These are phyloP conservation scores for Talaromyces rugulosus DNA, from an alignment of 2,329 filamentous ascomycete species.

Conservation along the genomic window DNA sequence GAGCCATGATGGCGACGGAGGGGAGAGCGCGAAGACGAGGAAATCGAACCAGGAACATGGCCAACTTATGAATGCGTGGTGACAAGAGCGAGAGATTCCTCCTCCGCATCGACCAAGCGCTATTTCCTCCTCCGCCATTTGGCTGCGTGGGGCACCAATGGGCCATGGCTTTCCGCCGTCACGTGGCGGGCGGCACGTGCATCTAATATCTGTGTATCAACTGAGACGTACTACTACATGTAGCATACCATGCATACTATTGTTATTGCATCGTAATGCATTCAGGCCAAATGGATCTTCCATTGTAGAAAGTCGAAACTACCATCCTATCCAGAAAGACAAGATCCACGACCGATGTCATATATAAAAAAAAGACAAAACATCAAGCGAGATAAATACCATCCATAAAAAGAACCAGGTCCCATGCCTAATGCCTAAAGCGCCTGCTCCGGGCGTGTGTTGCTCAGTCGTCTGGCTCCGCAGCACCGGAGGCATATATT, in stretches of 20 bases:
- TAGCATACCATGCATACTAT: not conserved
- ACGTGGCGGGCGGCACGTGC: not conserved
- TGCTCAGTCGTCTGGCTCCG: not conserved
- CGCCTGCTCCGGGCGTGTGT: slow-evolving; percentile 7
- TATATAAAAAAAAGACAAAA: not conserved
- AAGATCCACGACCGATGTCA: not conserved
- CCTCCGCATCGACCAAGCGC: not conserved
- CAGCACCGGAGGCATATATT: slow-evolving; percentile 8
- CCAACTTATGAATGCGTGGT: not conserved
- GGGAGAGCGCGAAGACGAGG: not conserved
- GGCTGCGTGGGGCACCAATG: not conserved
- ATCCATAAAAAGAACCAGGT: not conserved
- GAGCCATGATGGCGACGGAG: not conserved
- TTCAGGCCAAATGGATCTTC: not conserved
- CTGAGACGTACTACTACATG: no score
- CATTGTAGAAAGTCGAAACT: not conserved
- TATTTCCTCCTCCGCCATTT: not conserved
- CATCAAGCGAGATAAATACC: not conserved
- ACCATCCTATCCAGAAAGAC: not conserved
- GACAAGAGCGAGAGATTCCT: not conserved
- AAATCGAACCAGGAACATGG: not conserved
- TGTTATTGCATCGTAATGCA: not conserved
- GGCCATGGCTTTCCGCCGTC: not conserved
- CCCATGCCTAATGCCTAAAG: slow-evolving; percentile 5
- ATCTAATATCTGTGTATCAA: no score